Base-by-base conservation (phyloP, 305 asterid species). In the Rubia peregrina region DNA sequence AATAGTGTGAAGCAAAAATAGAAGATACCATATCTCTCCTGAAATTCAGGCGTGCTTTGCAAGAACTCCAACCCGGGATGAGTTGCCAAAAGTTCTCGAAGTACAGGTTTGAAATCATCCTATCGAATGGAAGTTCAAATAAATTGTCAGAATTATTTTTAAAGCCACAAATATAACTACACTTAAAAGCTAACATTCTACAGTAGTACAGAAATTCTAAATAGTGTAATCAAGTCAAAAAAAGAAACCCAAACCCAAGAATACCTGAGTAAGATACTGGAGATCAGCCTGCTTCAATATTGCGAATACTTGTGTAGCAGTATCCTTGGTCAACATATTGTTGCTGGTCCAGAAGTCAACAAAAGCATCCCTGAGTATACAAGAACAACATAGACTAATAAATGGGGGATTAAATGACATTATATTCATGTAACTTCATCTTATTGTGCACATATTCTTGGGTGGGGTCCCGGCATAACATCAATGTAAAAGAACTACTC, bases 21-120 rank as follows among this genome's bases (percentile, higher is more conserved):
- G 69, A 75, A 53, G 74, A 63, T 90, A 93, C 98, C 96, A 82
- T 93, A 93, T 93, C 98, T 86, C 85, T 93, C 98, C 83, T 93
- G 98, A 85, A 93, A 93, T 76, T 93, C 98, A 74, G 98, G 97
- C 78, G 98, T 93, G 72, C 93, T 87, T 79, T 91, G 97, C 76
- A 93, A 82, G 90, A 93, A 93, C 79, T 90, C 97, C 83, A 93
- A 80, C 74, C 98, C 98, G 33, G 98, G 98, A 83, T 93, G 98
- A 81, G 97, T 81, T 57, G 90, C 83, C 88, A 93, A 81, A 81
- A 93, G 95, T 74, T 93, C 98, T 75, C 88, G 92, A 81, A 93
- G 97, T 61, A 93, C 82, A 59, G 96, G 91, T 78, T 89, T 90
- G 81, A 93, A 89, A 86, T 90, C 97, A 65, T 83, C 95, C 98